These are phyloP conservation scores for Diophrys appendiculata DNA, from an alignment of 73 alveolate genomes.

Conservation along the genomic window DNA sequence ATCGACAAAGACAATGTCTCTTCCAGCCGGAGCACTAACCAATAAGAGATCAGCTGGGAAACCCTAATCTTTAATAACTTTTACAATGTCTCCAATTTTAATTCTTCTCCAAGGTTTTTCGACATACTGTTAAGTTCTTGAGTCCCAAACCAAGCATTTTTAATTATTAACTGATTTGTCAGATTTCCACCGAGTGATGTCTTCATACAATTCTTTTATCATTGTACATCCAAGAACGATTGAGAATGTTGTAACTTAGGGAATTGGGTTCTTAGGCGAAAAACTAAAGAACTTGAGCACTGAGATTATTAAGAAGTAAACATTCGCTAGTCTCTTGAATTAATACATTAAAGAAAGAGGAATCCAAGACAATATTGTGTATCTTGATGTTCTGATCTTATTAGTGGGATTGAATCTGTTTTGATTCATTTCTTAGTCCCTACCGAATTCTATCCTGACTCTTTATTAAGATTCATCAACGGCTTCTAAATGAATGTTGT, in stretches of 20 bases:
- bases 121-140: conserved; percentile 1
- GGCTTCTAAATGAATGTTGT: too few species aligned
- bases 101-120: conserved; percentile 38
- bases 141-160: conserved; percentile 9
- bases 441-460: neutral
- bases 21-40: conserved; percentile 55
- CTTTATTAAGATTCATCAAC: too few species aligned
- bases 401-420: neutral
- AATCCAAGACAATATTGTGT: conserved; percentile 43
- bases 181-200: conserved; percentile 69
- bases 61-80: conserved; percentile 61
- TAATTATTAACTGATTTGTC: conserved; percentile 38
- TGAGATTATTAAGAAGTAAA: conserved; percentile 78
- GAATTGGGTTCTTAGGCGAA: conserved; percentile 87
- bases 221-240: conserved; percentile 81
- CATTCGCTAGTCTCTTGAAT: conserved; percentile 77
- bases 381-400: conserved; percentile 31
- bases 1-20: conserved; percentile 70
- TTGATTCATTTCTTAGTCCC: neutral
- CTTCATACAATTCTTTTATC: conserved; percentile 91
- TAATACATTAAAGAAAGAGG: conserved; percentile 48
- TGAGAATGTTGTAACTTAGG: conserved; percentile 83
- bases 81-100: conserved; percentile 57
- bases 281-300: conserved; percentile 81
- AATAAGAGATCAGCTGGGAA: conserved; percentile 84